Evolutionary conservation across 169 alveolate species (phyloP).

Genomic region (Miamiensis avidus): DNA sequence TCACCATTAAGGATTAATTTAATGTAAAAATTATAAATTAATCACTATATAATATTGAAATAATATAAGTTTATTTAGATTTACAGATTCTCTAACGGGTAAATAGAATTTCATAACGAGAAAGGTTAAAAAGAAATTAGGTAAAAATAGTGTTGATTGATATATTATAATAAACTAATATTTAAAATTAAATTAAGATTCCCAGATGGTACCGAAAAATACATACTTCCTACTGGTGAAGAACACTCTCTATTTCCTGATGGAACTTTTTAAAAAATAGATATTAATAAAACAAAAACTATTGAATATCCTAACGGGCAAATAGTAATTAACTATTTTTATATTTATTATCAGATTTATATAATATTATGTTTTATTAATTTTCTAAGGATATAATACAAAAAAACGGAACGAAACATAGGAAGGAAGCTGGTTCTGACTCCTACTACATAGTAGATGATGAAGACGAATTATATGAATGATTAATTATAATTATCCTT

Average conservation of each 20-base stretch:
- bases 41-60: neutral
- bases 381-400: neutral
- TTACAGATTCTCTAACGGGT: slow-evolving; percentile 71
- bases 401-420: neutral
- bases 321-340: slow-evolving; percentile 36
- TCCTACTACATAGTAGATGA: neutral
- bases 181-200: slow-evolving; percentile 27
- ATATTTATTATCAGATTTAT: no score
- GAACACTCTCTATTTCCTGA: slow-evolving; percentile 77
- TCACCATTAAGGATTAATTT: slow-evolving; percentile 72
- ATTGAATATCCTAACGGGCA: slow-evolving; percentile 75
- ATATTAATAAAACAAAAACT: slow-evolving; percentile 56
- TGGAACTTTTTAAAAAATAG: slow-evolving; percentile 73
- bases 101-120: slow-evolving; percentile 75
- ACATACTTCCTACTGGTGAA: slow-evolving; percentile 65
- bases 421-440: neutral
- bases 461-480: neutral
- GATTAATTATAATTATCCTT: no score
- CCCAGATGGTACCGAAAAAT: slow-evolving; percentile 77
- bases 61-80: slow-evolving; percentile 2
- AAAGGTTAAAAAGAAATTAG: slow-evolving; percentile 77
- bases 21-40: slow-evolving; percentile 29
- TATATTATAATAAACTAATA: neutral
- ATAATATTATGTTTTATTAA: no score
- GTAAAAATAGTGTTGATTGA: neutral